Conservation (phyloP, 179 eudicot species). For the Beta macrorhiza region DNA sequence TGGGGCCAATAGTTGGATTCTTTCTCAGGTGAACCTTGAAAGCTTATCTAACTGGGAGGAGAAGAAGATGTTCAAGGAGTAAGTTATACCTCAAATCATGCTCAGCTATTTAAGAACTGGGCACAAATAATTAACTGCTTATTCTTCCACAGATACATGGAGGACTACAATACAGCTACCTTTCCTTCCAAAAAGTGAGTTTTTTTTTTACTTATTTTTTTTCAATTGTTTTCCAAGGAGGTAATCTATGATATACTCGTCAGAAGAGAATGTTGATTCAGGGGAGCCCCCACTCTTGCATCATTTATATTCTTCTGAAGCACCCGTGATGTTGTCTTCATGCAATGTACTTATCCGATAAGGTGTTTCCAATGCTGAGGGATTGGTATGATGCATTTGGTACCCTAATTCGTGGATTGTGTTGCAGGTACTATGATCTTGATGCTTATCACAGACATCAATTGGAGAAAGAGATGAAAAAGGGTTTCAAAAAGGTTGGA, state of each 20-base stretch:
- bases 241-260: not conserved
- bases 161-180: slow-evolving; percentile 92
- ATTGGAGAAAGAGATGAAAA: slow-evolving; percentile 64
- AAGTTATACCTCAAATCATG: slow-evolving; percentile 28
- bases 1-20: not conserved
- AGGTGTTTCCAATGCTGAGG: not conserved
- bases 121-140: not conserved
- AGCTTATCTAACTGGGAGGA: slow-evolving; percentile 92
- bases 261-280: not conserved
- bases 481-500: slow-evolving; percentile 52
- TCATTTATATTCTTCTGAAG: not conserved
- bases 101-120: not conserved
- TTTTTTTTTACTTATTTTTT: not conserved
- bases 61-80: slow-evolving; percentile 97
- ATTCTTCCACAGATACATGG: slow-evolving; percentile 77
- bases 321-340: not conserved
- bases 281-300: not conserved
- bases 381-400: not conserved
- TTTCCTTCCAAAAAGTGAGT: slow-evolving; percentile 91
- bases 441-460: slow-evolving; percentile 69
- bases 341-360: not conserved
- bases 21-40: slow-evolving; percentile 83
- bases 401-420: slow-evolving; percentile 21
- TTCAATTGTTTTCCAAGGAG: not conserved
- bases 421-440: slow-evolving; percentile 77